Evolutionary conservation across 768 basidiomycete species (phyloP).

Genomic region (Phaeolepiota aurea): DNA sequence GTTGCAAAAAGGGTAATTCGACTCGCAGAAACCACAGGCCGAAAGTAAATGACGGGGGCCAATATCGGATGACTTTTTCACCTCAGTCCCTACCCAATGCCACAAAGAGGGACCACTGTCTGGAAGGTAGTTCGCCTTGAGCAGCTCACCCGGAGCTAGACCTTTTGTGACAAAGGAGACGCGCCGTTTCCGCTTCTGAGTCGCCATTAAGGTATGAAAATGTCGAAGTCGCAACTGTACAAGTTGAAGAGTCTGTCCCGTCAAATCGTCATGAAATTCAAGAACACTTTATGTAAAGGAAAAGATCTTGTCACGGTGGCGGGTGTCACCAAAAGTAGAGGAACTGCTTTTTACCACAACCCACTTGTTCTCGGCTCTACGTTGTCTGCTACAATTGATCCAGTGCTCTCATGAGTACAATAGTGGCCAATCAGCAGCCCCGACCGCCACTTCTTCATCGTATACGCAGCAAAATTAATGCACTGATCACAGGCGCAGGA

Average conservation of each 20-base stretch:
- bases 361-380: too few species aligned
- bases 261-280: too few species aligned
- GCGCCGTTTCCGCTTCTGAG: conserved; percentile 49
- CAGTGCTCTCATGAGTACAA: too few species aligned
- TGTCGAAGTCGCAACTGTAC: too few species aligned
- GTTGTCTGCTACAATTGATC: too few species aligned
- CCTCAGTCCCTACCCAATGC: conserved; percentile 76
- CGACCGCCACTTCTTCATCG: background rate
- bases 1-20: conserved; percentile 46
- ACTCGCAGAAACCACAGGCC: conserved; percentile 58
- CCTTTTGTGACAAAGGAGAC: conserved; percentile 38
- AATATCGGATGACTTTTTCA: conserved; percentile 47
- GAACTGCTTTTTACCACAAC: too few species aligned
- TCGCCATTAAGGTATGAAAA: background rate
- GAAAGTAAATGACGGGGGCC: conserved; percentile 55
- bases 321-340: too few species aligned
- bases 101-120: conserved; percentile 45
- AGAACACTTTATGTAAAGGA: too few species aligned
- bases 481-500: conserved; percentile 2
- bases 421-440: too few species aligned
- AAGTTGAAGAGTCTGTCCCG: too few species aligned
- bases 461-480: background rate
- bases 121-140: conserved; percentile 50
- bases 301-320: too few species aligned
- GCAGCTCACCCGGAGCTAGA: conserved; percentile 50